Conservation (phyloP, 2,329 filamentous ascomycete species). For the Malbranchea cinnamomea region DNA sequence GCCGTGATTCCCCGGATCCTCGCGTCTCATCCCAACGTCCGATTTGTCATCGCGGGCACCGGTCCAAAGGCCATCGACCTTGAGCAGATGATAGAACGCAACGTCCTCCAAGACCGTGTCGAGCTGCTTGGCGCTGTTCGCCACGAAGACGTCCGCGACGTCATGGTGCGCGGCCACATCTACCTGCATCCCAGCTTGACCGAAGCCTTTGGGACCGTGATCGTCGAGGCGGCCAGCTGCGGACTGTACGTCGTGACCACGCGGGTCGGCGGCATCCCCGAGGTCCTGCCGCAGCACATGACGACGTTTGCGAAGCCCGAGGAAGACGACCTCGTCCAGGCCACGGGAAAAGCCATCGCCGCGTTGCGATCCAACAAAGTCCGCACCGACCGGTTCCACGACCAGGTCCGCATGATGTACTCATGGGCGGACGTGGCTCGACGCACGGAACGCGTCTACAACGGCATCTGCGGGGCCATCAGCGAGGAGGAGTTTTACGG, state of each 20-base stretch:
- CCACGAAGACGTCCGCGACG: constrained; percentile 90
- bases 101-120: constrained; percentile 84
- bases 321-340: constrained; percentile 82
- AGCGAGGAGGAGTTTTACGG: constrained; percentile 81
- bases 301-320: constrained; percentile 94
- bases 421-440: constrained; percentile 93
- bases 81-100: constrained; percentile 94
- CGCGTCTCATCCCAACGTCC: constrained; percentile 76
- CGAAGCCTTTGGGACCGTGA: constrained; percentile 93
- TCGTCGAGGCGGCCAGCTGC: constrained; percentile 92
- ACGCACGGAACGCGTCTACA: constrained; percentile 87
- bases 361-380: constrained; percentile 74
- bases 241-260: constrained; percentile 95
- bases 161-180: constrained; percentile 94
- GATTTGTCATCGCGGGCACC: constrained; percentile 91
- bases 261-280: constrained; percentile 88
- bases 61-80: constrained; percentile 95
- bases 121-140: constrained; percentile 83
- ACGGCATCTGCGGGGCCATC: constrained; percentile 78
- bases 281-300: constrained; percentile 92
- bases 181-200: constrained; percentile 92
- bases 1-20: constrained; percentile 89
- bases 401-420: constrained; percentile 97
- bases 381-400: constrained; percentile 85
- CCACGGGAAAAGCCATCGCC: constrained; percentile 78